Base-by-base conservation (phyloP, 768 basidiomycete species). In the Phlegmacium glaucopus region DNA sequence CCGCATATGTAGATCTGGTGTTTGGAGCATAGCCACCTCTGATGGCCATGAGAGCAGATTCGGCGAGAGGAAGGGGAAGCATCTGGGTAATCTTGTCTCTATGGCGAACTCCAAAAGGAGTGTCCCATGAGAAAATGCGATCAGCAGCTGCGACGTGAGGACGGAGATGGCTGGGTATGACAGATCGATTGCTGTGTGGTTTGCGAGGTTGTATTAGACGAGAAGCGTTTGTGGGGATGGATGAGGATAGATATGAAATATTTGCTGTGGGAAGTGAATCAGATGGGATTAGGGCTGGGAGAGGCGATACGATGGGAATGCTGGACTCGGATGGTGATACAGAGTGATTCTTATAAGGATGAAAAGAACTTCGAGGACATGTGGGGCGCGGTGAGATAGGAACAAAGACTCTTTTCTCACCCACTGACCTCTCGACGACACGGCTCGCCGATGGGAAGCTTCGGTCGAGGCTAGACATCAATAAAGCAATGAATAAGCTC, bases 1-100 rank as follows among this genome's bases (percentile, higher is more conserved):
- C 64, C 1, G 58, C 64, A 39, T 71, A 71, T 7, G 58, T 59
- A 6, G 32, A 39, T 6, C 40, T 45, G 3, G 61, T 63, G 9
- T 38, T 50, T 10, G 55, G 39, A 2, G 60, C 56, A 3, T 62
- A 41, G 0, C 54, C 54, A 1, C 43, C 41, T 7, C 46, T 39
- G 4, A 61, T 49, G 2, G 47, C 18, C 10, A 30, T 1, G 4
- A 11, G 41, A 2, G 53, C 47, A 0, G n/a, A 18, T 1, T 43
- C 30, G 4, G 44, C 44, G 2, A 62, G 49, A 0, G 50, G 10
- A 3, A 25, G 18, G 2, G 58, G 56, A 11, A 62, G 50, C 4
- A n/a, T 11, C n/a, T n/a, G 11, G 32, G n/a, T 11, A 34, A 34
- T 3, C 11, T 10, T 11, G 10, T 2, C 32, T n/a, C 43, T 22